Evolutionary conservation across 23 red algal species (phyloP), one percentile per base, ranked within the genome.

Genomic region (Pyropia yezoensis): DNA sequence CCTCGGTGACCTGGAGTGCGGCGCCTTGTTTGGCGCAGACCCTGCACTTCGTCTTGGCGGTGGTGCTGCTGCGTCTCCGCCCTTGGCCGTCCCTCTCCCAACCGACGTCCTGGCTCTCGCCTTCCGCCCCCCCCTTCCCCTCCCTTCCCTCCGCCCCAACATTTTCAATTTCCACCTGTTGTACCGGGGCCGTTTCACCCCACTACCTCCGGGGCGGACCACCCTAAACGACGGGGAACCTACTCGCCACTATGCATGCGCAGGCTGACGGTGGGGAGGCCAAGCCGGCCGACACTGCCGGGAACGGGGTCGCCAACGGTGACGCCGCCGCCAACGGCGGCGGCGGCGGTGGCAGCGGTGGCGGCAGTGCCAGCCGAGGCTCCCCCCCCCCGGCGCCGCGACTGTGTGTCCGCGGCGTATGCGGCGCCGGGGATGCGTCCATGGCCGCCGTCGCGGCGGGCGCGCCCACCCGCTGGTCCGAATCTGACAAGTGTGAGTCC

Each of bases 251-350:
- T 14, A 24, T 61, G 23, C 23, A 24, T 24, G 57, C 23, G 27
- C 23, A 24, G 27, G 54, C 34, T 18, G 39, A 70, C 50, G 50
- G 50, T 16, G 25, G 54, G 64, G 23, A 27, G 21, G 17, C 34
- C 18, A 47, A 14, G 32, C 53, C 57, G 64, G 63, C 30, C 53
- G 79, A 75, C 73, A 50, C 69, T 69, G 79, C 73, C 73, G 79
- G 67, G 70, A 67, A 69, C 61, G 75, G 75, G 67, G 79, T 71
- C 60, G 49, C 27, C 69, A 84, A 84, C 69, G 69, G 75, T 71
- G 20, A 69, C 75, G 79, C 79, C 69, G 61, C 79, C 79, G 18
- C 69, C 79, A 22, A 74, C 66, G 18, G 54, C 73, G 24, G 58
- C 60, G 12, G 51, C 63, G 30, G 69, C 73, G 30, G 69, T 67